Percentiles rank a stretch among this genome's conserved stretches.
Conservation (phyloP, 2,329 filamentous ascomycete species). For the Clonostachys sp. region DNA sequence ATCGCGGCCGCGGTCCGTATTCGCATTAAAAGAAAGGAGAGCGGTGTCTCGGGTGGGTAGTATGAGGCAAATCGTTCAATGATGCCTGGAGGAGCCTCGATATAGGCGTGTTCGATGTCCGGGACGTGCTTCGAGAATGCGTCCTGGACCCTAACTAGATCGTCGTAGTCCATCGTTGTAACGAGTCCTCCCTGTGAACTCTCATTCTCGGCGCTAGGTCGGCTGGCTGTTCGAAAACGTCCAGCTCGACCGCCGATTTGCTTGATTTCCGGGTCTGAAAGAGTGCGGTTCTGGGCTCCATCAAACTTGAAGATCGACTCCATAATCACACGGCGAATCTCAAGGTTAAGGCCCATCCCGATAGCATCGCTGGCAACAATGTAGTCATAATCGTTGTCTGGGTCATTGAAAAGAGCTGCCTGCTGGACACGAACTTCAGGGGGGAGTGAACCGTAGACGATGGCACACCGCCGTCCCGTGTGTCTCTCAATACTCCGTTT, state of each 20-base stretch:
- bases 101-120: slow-evolving; percentile 65
- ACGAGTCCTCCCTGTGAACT: slow-evolving; percentile 60
- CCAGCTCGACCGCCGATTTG: slow-evolving; percentile 94
- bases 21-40: slow-evolving; percentile 76
- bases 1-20: slow-evolving; percentile 65
- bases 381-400: slow-evolving; percentile 91
- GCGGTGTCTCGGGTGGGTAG: slow-evolving; percentile 75
- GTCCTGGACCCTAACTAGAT: slow-evolving; percentile 57
- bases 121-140: slow-evolving; percentile 62
- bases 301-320: slow-evolving; percentile 73
- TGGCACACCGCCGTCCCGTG: slow-evolving; percentile 79
- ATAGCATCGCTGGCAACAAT: slow-evolving; percentile 93
- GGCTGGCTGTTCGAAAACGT: slow-evolving; percentile 70
- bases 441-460: slow-evolving; percentile 88
- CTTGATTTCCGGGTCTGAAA: slow-evolving; percentile 77
- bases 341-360: slow-evolving; percentile 94
- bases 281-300: slow-evolving; percentile 46
- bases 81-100: slow-evolving; percentile 67
- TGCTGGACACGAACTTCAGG: slow-evolving; percentile 92
- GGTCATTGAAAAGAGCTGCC: slow-evolving; percentile 90
- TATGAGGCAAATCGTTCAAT: slow-evolving; percentile 75
- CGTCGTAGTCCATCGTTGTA: slow-evolving; percentile 69
- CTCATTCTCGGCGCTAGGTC: slow-evolving; percentile 32
- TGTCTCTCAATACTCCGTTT: slow-evolving; percentile 71
- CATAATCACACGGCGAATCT: slow-evolving; percentile 86